Evolutionary conservation across 1,284 basidiomycete genomes (phyloP).

Genomic region (Schizopora paradoxa): DNA sequence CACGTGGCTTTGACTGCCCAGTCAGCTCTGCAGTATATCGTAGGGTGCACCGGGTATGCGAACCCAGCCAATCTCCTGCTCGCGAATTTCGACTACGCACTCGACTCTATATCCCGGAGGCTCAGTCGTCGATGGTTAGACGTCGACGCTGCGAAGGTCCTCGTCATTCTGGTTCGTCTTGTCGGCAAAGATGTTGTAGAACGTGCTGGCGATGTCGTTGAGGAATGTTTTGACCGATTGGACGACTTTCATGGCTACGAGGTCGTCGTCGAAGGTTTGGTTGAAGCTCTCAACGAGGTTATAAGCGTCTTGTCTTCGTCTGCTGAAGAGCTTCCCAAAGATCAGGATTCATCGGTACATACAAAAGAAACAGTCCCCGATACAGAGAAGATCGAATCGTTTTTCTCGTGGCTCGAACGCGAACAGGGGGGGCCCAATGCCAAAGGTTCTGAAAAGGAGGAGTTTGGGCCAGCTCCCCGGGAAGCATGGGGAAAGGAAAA

Average conservation of each 20-base stretch:
- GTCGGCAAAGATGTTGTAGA: conserved; percentile 82
- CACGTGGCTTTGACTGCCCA: conserved; percentile 69
- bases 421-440: conserved; percentile 36
- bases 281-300: conserved; percentile 81
- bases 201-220: conserved; percentile 85
- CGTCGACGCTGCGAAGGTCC: conserved; percentile 72
- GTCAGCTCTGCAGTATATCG: conserved; percentile 63
- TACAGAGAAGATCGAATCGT: conserved; percentile 36
- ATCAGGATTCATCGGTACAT: conserved; percentile 13
- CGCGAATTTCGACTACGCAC: conserved; percentile 91
- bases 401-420: conserved; percentile 61
- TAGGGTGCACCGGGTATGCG: conserved; percentile 72
- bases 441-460: conserved; percentile 35
- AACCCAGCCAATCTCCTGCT: conserved; percentile 79
- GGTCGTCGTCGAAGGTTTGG: conserved; percentile 75
- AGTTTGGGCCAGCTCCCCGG: conserved; percentile 44
- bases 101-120: conserved; percentile 80
- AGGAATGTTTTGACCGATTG: conserved; percentile 90
- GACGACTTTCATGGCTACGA: conserved; percentile 92
- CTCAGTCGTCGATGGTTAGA: conserved; percentile 76
- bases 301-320: conserved; percentile 64
- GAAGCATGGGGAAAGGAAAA: conserved; percentile 20
- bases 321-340: conserved; percentile 27
- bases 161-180: conserved; percentile 76
- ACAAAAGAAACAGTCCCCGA: conserved; percentile 19